These are phyloP conservation scores for Auriscalpium vulgare DNA, from an alignment of 768 basidiomycete genomes.

Conservation along the genomic window DNA sequence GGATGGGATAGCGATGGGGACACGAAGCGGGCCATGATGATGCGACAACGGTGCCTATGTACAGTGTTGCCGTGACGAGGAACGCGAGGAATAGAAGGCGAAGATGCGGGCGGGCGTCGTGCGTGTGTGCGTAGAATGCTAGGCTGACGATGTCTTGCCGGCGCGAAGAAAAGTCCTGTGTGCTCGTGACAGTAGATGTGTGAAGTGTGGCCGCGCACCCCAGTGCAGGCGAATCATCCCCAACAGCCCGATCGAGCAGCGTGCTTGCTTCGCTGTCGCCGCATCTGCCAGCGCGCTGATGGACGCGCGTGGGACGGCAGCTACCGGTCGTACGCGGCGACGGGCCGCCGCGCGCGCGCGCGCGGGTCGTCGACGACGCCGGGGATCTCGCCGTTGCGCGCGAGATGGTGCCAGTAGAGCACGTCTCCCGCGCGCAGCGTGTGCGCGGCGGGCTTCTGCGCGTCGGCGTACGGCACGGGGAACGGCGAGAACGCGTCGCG, in stretches of 20 bases:
- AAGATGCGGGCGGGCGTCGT: background rate
- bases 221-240: too few relatives aligned
- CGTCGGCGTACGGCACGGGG: conserved; percentile 23
- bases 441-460: conserved; percentile 26
- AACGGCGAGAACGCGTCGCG: conserved; percentile 9
- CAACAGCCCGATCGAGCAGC: too few relatives aligned
- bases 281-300: too few relatives aligned
- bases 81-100: conserved; percentile 8
- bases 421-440: conserved; percentile 47
- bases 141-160: too few relatives aligned
- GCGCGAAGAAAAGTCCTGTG: too few relatives aligned
- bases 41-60: too few relatives aligned
- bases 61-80: too few relatives aligned
- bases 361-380: conserved; percentile 56
- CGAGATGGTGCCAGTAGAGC: conserved; percentile 72
- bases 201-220: too few relatives aligned
- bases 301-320: background rate
- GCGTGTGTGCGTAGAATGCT: too few relatives aligned
- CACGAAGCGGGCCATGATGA: background rate
- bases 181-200: too few relatives aligned
- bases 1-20: too few relatives aligned
- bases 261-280: too few relatives aligned
- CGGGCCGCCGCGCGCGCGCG: conserved; percentile 29
- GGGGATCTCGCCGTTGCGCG: conserved; percentile 64
- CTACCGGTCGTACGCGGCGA: conserved; percentile 7